Base-by-base conservation (phyloP, 1,284 basidiomycete species). In the Fistulina hepatica region DNA sequence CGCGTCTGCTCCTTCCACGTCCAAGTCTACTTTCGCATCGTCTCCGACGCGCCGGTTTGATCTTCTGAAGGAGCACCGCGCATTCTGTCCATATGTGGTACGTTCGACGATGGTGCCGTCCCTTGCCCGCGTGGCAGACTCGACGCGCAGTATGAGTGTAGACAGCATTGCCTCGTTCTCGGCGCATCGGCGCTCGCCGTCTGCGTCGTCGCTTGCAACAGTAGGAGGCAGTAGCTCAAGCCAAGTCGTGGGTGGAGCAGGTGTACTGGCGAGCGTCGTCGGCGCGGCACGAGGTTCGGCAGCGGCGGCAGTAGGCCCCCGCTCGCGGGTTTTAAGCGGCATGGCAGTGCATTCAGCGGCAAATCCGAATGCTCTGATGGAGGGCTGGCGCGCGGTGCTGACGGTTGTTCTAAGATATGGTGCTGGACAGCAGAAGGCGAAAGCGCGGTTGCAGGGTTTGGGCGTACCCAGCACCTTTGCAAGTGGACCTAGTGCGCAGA, bases 11-110 rank as follows among this genome's bases (percentile, higher is more conserved):
- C 25, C 34, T 21, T 17, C 36, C 34, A 40, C 28, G 34, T 45
- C 25, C 36, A 48, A 12, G 13, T 8, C 28, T 19, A 31, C 28
- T 13, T 30, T 16, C 35, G 34, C 45, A 38, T 39, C 48, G 5
- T 46, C 55, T 11, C 60, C 60, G n/a, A 62, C 61, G 39, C 60
- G 79, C 34, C 70, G 69, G 21, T 73, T 86, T 40, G 81, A 88
- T 52, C 53, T 85, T 16, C 56, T 84, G 27, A 79, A 76, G 49
- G 84, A 88, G 54, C 83, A 88, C 52, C 68, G 84, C 16, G 75
- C 81, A 3, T 83, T 82, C 48, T 88, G 84, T 48, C 83, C 83
- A 15, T 88, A 83, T 45, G 70, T 82, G 33, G 76, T 79, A 17
- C 69, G 71, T 16, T 81, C 81, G 6, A 82, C 80, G 2, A 51